Conservation (phyloP, 805 yeast species). For the Candida awuae region DNA sequence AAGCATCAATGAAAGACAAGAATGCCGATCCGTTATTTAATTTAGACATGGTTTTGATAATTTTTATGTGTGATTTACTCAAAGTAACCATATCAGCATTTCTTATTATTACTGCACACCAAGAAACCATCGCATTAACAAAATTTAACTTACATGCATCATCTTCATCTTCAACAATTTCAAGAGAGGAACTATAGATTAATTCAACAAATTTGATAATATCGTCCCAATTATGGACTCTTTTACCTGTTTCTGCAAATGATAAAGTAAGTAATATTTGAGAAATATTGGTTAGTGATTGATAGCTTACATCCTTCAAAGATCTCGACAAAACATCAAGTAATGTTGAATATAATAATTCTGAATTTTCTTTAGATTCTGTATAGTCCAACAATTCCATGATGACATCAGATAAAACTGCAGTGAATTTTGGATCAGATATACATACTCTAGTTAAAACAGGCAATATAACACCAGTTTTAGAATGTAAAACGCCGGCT, state of each 20-base stretch:
- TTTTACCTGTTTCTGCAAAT: constrained; percentile 67
- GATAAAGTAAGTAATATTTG: constrained; percentile 41
- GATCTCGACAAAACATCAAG: constrained; percentile 15
- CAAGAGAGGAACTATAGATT: constrained; percentile 9
- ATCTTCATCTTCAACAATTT: constrained; percentile 7
- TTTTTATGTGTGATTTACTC: constrained; percentile 37
- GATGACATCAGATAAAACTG: constrained; percentile 52
- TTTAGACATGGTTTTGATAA: constrained; percentile 35
- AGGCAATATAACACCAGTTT: constrained; percentile 43
- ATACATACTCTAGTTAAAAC: constrained; percentile 23
- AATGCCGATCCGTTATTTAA: constrained; percentile 32
- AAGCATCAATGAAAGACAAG: constrained; percentile 40
- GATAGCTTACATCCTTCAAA: constrained; percentile 5
- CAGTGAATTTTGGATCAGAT: constrained; percentile 22
- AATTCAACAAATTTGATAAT: constrained; percentile 15
- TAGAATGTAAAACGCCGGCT: constrained; percentile 67
- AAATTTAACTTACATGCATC: constrained; percentile 11
- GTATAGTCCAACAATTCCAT: constrained; percentile 49
- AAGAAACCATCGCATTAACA: constrained; percentile 32
- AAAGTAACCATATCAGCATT: constrained; percentile 38
- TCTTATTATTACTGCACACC: constrained; percentile 45
- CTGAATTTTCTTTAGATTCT: constrained; percentile 36
- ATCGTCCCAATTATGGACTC: constrained; percentile 45
- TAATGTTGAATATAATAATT: constrained; percentile 34
- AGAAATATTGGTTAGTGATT: constrained; percentile 25